A percentile compares a stretch with the other conserved stretches of the same genome.
These are phyloP conservation scores for Phytophthora lateralis DNA, from an alignment of 352 stramenopile species.

Conservation along the genomic window DNA sequence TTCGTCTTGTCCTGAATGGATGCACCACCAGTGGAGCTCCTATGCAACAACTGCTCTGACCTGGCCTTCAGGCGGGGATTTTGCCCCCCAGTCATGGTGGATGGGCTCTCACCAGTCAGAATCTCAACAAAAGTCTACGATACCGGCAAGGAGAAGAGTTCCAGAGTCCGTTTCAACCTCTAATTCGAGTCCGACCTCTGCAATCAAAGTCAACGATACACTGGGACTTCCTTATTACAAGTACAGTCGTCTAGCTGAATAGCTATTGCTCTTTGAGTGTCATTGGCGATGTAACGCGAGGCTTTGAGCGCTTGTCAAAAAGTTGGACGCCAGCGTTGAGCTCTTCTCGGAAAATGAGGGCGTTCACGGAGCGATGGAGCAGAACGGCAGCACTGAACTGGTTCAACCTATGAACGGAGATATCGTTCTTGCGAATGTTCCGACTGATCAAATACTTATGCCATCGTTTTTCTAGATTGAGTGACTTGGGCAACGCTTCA, in stretches of 20 bases:
- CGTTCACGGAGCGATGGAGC: constrained; percentile 56
- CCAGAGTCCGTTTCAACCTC: constrained; percentile 4
- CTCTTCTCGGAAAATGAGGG: constrained; percentile 56
- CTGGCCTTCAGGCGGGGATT: constrained; percentile 1
- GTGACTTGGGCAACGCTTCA: constrained; percentile 44
- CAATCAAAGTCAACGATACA: no score
- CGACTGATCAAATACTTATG: constrained; percentile 52
- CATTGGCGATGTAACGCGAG: constrained; percentile 5
- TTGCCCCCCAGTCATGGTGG: constrained; percentile 7
- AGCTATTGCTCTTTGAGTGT: constrained; percentile 4
- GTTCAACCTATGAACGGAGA: constrained; percentile 55
- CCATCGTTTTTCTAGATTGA: constrained; percentile 70
- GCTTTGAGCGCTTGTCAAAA: constrained; percentile 28
- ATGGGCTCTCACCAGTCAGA: neutral
- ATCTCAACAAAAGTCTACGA: neutral
- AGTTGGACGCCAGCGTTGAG: constrained; percentile 50
- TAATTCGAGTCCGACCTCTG: constrained; percentile 7
- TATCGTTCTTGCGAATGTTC: constrained; percentile 62
- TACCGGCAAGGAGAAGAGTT: neutral
- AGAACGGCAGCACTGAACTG: constrained; percentile 55
- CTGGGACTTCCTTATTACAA: no score
- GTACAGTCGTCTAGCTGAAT: no score
- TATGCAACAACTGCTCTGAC: constrained; percentile 14
- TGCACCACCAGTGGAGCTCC: neutral
- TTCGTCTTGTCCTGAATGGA: neutral